Base-by-base conservation (phyloP, 106 monocot species). In the Dendrobium huoshanense region DNA sequence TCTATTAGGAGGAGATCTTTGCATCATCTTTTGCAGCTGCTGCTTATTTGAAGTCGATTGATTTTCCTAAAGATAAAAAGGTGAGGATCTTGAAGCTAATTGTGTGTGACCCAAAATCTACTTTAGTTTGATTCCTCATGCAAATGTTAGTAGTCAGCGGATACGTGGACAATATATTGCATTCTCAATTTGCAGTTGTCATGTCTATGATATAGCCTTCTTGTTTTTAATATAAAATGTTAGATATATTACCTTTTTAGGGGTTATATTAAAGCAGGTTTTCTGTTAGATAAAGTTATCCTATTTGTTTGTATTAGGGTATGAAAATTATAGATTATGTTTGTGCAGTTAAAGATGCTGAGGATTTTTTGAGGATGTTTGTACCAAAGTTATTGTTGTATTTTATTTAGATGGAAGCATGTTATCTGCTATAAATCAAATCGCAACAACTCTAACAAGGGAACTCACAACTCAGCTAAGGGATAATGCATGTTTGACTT, bases 21-120 rank as follows among this genome's bases (percentile, higher is more conserved):
- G 97, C 97, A 13, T 97, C 97, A 13, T 98, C 98, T 33, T 98
- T 98, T 81, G 94, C 98, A 56, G 98, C 94, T 6, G 94, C 98
- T 40, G 98, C 94, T 40, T 98, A 98, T 80, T 86, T 98, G 82
- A 90, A 89, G 81, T 98, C 98, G 2, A 91, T 98, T 48, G 81
- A 95, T 76, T 98, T 95, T 51, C 91, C 94, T 8, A 94, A 92
- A 83, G 98, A 98, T 79, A 95, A 98, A 65, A 98, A 98, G 94
- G 97, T 89, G 40, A 6, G 77, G 49, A 33, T 77, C 19, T 73
- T 77, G 24, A 40, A 3, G 40, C 40, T 22, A 72, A 11, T 72
- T 40, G 15, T 41, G 17, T 44, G 1, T 31, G 6, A 84, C 9
- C 49, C 47, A 7, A 76, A 67, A 0, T 20, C 29, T 58, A 43